Conservation (phyloP, 768 basidiomycete genomes). For the Boletus patriciae region DNA sequence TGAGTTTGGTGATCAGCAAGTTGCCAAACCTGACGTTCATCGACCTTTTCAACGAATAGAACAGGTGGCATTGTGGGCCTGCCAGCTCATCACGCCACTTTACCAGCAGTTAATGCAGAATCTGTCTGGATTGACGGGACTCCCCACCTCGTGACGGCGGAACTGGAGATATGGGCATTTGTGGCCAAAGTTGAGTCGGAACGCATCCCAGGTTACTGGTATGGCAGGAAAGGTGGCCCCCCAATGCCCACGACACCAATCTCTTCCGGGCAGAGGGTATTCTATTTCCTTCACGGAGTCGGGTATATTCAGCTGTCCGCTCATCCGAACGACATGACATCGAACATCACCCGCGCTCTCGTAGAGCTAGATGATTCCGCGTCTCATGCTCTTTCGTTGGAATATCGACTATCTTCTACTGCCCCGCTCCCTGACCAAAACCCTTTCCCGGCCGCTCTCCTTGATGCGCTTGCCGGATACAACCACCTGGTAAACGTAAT, state of each 20-base stretch:
- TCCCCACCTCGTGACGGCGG: constrained; percentile 32
- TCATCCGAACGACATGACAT: constrained; percentile 51
- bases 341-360: constrained; percentile 46
- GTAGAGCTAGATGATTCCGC: constrained; percentile 45
- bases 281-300: constrained; percentile 67
- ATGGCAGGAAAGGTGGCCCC: constrained; percentile 42
- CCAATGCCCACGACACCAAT: constrained; percentile 38
- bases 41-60: not conserved
- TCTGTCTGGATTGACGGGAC: constrained; percentile 37
- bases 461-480: constrained; percentile 76
- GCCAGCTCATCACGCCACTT: constrained; percentile 14
- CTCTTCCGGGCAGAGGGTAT: constrained; percentile 51
- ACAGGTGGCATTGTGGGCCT: constrained; percentile 4
- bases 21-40: not conserved
- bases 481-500: constrained; percentile 60
- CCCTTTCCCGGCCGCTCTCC: constrained; percentile 72
- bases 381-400: constrained; percentile 57
- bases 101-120: constrained; percentile 9
- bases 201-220: constrained; percentile 59
- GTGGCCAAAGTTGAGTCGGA: constrained; percentile 41
- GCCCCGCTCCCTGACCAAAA: constrained; percentile 43
- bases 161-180: constrained; percentile 27
- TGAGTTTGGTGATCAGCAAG: not conserved
- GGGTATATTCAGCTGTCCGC: constrained; percentile 55
- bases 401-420: constrained; percentile 66